phyloP scores from a whole-genome alignment of 306 rosid species.

The Elaeagnus macrophylla region DNA sequence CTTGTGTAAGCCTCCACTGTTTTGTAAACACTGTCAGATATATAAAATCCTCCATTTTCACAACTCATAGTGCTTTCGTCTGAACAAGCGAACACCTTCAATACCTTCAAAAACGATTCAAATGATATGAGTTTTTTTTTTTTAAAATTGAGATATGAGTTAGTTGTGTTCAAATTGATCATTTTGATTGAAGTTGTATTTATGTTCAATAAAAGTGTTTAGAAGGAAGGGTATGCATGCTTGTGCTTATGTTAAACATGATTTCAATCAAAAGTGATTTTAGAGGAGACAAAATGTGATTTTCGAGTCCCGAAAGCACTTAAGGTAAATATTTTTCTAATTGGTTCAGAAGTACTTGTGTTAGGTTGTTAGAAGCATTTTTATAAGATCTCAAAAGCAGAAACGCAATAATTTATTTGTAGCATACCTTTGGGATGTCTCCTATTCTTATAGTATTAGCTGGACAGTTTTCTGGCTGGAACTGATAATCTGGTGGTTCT shows the following conservation, averaged over 20 bases:
- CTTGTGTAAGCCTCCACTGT: slow-evolving; percentile 35
- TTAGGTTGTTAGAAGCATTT: no score
- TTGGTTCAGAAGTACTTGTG: no score
- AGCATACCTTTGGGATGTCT: slow-evolving; percentile 53
- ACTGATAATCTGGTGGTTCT: slow-evolving; percentile 46
- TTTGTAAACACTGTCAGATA: slow-evolving; percentile 23
- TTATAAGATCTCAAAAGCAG: no score
- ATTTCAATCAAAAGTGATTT: no score
- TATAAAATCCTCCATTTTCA: slow-evolving; percentile 10
- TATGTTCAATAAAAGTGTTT: no score
- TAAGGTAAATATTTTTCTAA: no score
- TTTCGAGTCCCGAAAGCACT: no score
- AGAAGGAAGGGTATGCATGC: no score
- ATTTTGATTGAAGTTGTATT: no score
- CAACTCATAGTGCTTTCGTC: slow-evolving; percentile 27
- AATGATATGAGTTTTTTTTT: no score
- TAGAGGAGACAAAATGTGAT: no score
- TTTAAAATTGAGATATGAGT: slow-evolving; percentile 1
- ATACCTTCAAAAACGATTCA: slow-evolving; percentile 26
- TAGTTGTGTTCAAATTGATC: not conserved
- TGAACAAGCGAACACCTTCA: slow-evolving; percentile 37
- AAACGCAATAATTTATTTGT: not conserved
- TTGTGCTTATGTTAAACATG: no score
- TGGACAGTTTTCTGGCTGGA: slow-evolving; percentile 49
- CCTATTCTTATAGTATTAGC: slow-evolving; percentile 38